These are phyloP conservation scores for Panicum miliaceum DNA, from an alignment of 176 grass and related monocot species.

Conservation along the genomic window DNA sequence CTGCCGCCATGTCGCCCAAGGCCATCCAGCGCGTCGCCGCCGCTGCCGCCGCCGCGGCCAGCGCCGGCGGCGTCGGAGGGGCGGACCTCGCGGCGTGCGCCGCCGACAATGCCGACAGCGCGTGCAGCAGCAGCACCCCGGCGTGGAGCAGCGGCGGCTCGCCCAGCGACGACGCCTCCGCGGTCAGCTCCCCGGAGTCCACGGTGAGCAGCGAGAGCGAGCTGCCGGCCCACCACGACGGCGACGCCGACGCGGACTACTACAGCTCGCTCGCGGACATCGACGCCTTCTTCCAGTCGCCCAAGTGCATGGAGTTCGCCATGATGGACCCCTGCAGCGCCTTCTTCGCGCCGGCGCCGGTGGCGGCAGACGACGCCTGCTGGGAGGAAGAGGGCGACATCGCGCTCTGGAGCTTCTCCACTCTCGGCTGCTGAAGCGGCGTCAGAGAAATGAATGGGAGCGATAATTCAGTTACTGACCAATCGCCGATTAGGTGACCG, in stretches of 20 bases:
- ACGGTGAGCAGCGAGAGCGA: slow-evolving; percentile 20
- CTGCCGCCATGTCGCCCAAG: slow-evolving; percentile 72
- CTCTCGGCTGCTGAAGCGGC: slow-evolving; percentile 41
- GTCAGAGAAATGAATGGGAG: neutral
- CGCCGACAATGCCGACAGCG: neutral
- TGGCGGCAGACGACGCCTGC: slow-evolving; percentile 25
- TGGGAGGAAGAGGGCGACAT: slow-evolving; percentile 74
- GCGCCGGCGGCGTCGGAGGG: too few species aligned
- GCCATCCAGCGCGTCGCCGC: slow-evolving; percentile 80
- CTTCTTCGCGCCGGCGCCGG: slow-evolving; percentile 50
- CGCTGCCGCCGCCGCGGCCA: slow-evolving; percentile 37
- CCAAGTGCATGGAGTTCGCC: slow-evolving; percentile 79
- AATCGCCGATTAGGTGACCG: slow-evolving; percentile 26
- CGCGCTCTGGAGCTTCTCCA: slow-evolving; percentile 81
- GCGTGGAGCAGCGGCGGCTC: slow-evolving; percentile 35
- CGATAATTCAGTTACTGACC: slow-evolving; percentile 37
- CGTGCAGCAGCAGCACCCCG: neutral
- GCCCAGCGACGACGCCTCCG: slow-evolving; percentile 15
- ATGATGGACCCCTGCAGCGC: slow-evolving; percentile 70
- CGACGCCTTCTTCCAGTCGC: slow-evolving; percentile 82
- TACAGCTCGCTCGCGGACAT: slow-evolving; percentile 53
- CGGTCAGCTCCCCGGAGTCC: slow-evolving; percentile 38
- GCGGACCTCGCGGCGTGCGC: neutral
- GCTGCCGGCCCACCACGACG: neutral
- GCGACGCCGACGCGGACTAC: neutral